Evolutionary conservation across 768 basidiomycete species (phyloP).

Genomic region (Naganishia randhawae): DNA sequence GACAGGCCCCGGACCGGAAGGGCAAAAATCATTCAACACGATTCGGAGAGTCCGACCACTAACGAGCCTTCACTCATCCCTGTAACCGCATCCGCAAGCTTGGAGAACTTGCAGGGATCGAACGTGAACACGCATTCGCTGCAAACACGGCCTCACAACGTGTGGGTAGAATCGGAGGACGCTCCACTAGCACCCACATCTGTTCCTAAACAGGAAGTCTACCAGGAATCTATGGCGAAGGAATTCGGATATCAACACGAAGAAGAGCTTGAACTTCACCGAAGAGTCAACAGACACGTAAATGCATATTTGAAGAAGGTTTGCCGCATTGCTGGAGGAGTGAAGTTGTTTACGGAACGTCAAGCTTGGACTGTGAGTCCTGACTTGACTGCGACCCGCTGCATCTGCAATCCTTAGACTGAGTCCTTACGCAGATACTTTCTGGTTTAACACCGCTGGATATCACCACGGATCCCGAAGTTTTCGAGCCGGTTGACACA

Average conservation of each 20-base stretch:
- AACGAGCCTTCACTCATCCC: no score
- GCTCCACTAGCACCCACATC: no score
- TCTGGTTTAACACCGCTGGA: background rate
- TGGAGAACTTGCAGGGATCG: no score
- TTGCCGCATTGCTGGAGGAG: constrained; percentile 13
- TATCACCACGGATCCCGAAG: constrained; percentile 6
- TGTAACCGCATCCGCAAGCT: no score
- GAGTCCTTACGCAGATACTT: background rate
- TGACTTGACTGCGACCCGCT: no score
- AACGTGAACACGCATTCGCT: no score
- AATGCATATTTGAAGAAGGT: constrained; percentile 4
- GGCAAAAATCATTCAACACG: background rate
- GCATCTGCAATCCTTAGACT: background rate
- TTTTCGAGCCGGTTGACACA: constrained; percentile 10
- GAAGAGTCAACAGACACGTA: constrained; percentile 13
- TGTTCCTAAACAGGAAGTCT: no score
- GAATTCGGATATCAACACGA: background rate
- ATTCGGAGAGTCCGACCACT: no score
- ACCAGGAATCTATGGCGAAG: no score
- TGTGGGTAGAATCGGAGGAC: no score
- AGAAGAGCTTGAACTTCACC: background rate
- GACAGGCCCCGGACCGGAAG: background rate
- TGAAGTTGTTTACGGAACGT: background rate
- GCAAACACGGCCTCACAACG: no score
- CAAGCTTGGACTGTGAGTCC: constrained; percentile 7